Conservation (phyloP, 257 asterid species). For the Voacanga thouarsii region DNA sequence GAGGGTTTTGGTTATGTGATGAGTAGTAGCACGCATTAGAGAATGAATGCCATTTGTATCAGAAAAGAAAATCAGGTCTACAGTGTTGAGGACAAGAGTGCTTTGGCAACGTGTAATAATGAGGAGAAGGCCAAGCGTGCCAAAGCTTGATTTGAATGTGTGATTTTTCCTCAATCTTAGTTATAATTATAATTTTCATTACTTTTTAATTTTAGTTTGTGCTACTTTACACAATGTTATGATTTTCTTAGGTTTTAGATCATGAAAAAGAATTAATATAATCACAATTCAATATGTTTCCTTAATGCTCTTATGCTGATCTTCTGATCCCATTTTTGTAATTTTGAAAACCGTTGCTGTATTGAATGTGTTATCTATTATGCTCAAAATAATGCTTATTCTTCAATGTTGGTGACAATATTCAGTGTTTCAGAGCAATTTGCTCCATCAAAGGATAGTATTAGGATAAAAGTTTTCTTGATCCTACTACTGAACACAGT, state of each 20-base stretch:
- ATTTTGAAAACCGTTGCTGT: background rate
- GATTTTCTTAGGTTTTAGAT: background rate
- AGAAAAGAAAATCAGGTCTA: slow-evolving; percentile 97
- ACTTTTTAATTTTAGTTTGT: background rate
- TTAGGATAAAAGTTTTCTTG: background rate
- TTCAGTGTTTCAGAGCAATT: background rate
- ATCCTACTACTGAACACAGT: background rate
- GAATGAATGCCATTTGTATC: slow-evolving; percentile 99
- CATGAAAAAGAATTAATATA: background rate
- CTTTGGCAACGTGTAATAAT: slow-evolving; percentile 93
- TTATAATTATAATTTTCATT: background rate
- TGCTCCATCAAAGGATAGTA: background rate
- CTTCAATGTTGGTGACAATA: background rate
- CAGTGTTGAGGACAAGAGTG: slow-evolving; percentile 96
- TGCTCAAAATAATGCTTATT: background rate
- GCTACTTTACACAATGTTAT: background rate
- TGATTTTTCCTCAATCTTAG: background rate
- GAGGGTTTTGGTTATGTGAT: slow-evolving; percentile 95
- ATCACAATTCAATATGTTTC: background rate
- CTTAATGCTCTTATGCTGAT: background rate
- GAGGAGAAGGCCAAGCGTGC: slow-evolving; percentile 98
- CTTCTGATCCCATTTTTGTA: background rate
- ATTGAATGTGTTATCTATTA: background rate
- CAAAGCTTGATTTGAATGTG: slow-evolving; percentile 46
- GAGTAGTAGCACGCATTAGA: slow-evolving; percentile 99